phyloP scores from a whole-genome alignment of 768 basidiomycete species.

The Naganishia vaughanmartiniae region DNA sequence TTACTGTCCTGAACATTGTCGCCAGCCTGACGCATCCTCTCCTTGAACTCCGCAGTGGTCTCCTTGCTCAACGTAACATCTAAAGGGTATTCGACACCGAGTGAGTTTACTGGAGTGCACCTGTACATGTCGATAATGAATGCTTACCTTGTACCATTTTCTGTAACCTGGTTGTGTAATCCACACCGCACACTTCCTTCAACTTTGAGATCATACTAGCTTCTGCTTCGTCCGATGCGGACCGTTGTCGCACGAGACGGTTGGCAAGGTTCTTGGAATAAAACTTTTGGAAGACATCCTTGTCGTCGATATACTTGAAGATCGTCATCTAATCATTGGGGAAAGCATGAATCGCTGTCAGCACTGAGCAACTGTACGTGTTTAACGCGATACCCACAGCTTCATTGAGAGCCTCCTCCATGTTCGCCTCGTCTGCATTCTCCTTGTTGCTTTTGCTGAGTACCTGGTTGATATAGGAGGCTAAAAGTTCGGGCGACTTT shows the following conservation, averaged over 20 bases:
- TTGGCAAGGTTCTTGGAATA: conserved; percentile 91
- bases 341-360: not conserved
- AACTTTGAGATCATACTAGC: conserved; percentile 97
- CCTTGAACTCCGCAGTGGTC: conserved; percentile 89
- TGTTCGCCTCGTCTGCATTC: conserved; percentile 74
- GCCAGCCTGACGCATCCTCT: conserved; percentile 82
- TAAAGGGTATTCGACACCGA: conserved; percentile 45
- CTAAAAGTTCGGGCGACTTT: conserved; percentile 86
- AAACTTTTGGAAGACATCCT: conserved; percentile 97
- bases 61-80: conserved; percentile 96
- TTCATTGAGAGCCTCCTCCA: conserved; percentile 84
- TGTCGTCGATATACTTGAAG: conserved; percentile 98
- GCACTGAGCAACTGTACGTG: not conserved
- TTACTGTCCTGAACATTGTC: conserved; percentile 38
- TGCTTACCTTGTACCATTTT: conserved; percentile 87
- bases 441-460: conserved; percentile 94
- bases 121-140: not conserved
- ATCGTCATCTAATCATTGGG: conserved; percentile 71
- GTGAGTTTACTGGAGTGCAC: not conserved
- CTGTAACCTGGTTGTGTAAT: conserved; percentile 92
- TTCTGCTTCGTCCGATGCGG: conserved; percentile 93
- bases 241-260: conserved; percentile 84
- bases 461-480: conserved; percentile 84
- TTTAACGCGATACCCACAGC: conserved; percentile 61
- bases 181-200: conserved; percentile 93